phyloP scores from a whole-genome alignment of 1,139 yeast species.

The Wickerhamiella infanticola region DNA sequence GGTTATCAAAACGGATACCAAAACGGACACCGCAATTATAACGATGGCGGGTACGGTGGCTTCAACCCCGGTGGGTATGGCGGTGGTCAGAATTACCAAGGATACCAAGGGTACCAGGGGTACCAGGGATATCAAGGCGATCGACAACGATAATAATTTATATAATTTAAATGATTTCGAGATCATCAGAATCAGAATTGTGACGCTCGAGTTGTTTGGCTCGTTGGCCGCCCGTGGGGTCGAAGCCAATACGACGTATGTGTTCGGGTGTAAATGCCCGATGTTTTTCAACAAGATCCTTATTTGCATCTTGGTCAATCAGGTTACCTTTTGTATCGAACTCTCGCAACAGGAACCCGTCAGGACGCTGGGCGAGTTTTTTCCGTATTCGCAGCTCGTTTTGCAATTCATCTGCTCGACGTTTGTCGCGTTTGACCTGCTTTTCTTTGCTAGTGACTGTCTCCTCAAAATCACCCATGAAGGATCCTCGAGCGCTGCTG shows the following conservation, averaged over 20 bases:
- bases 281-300: slow-evolving; percentile 18
- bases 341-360: slow-evolving; percentile 19
- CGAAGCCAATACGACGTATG: slow-evolving; percentile 22
- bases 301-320: slow-evolving; percentile 21
- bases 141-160: slow-evolving; percentile 9
- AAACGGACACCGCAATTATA: neutral
- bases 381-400: slow-evolving; percentile 17
- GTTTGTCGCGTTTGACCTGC: slow-evolving; percentile 8
- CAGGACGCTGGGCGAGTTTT: slow-evolving; percentile 20
- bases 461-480: slow-evolving; percentile 13
- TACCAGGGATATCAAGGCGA: slow-evolving; percentile 8
- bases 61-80: slow-evolving; percentile 7
- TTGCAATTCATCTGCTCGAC: slow-evolving; percentile 13
- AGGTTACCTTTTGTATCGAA: slow-evolving; percentile 17
- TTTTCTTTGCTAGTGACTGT: slow-evolving; percentile 6
- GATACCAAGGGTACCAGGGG: slow-evolving; percentile 7
- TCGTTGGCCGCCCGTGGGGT: slow-evolving; percentile 17
- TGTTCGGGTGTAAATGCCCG: slow-evolving; percentile 19
- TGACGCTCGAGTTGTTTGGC: neutral
- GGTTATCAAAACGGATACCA: neutral
- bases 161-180: slow-evolving; percentile 22
- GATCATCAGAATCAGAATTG: slow-evolving; percentile 18
- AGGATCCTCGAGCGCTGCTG: neutral
- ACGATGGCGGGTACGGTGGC: slow-evolving; percentile 6
- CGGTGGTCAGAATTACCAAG: slow-evolving; percentile 11